phyloP scores from a whole-genome alignment of 495 filamentous ascomycete genomes.

The Parachaetomium inaequale region DNA sequence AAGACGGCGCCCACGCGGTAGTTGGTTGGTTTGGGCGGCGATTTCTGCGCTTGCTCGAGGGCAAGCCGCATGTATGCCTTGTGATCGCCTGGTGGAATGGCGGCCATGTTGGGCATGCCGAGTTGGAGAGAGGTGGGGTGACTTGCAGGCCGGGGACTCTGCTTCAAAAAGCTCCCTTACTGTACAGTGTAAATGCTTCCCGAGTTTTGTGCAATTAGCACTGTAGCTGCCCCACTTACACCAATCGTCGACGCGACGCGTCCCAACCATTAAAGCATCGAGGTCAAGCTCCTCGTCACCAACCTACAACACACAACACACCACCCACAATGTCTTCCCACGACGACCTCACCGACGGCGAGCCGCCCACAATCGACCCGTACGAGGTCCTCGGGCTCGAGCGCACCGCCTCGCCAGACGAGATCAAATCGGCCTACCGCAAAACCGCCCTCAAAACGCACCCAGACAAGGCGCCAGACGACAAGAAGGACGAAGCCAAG shows the following conservation, averaged over 20 bases:
- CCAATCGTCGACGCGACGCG: constrained; percentile 3
- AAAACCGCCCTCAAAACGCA: constrained; percentile 86
- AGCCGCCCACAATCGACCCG: constrained; percentile 62
- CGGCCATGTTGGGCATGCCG: background rate
- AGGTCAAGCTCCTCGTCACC: background rate
- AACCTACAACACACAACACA: background rate
- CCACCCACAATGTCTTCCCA: constrained; percentile 34
- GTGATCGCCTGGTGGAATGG: constrained; percentile 50
- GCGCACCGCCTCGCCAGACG: constrained; percentile 58
- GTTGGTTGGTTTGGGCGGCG: constrained; percentile 82
- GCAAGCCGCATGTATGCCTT: constrained; percentile 65
- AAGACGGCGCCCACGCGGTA: constrained; percentile 89
- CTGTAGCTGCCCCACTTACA: background rate
- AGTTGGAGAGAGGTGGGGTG: background rate
- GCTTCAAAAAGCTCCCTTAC: background rate
- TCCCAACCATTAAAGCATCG: background rate
- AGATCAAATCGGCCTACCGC: constrained; percentile 84
- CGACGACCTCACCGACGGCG: constrained; percentile 39
- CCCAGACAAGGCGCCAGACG: constrained; percentile 74
- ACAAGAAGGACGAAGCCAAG: constrained; percentile 65
- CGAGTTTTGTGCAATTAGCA: background rate
- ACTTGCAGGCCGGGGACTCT: background rate
- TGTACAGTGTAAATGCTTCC: background rate
- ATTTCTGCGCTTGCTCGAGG: constrained; percentile 68
- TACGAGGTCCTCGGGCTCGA: constrained; percentile 75